A percentile compares a stretch with the other conserved stretches of the same genome.
These are phyloP conservation scores for Sporisorium exsertum DNA, from an alignment of 1,284 basidiomycete species.

Conservation along the genomic window DNA sequence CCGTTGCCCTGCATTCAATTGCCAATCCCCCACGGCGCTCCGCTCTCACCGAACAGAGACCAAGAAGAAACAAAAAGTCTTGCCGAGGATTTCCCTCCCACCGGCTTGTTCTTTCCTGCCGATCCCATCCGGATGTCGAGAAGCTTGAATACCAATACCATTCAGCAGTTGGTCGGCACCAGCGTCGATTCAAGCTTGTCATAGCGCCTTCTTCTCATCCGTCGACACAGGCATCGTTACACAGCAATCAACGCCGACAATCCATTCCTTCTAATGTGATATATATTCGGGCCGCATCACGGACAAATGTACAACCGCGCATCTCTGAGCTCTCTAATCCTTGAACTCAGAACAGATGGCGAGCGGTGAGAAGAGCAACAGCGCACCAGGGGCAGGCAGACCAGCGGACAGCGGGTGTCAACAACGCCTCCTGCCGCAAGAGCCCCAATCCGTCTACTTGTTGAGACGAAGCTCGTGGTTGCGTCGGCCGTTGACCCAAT, in stretches of 20 bases:
- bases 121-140: not conserved
- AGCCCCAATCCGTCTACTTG: constrained; percentile 9
- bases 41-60: not conserved
- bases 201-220: not conserved
- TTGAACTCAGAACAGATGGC: not conserved
- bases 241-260: not conserved
- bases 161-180: not conserved
- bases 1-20: not conserved
- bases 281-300: not conserved
- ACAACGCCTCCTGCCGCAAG: not conserved
- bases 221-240: not conserved
- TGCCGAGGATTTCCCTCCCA: constrained; percentile 19
- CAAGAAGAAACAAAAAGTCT: not conserved
- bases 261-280: not conserved
- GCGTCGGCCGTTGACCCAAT: constrained; percentile 72
- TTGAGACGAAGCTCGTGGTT: constrained; percentile 71
- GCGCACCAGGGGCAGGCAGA: not conserved
- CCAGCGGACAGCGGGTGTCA: not conserved
- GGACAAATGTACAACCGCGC: not conserved
- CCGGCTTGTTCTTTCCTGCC: not conserved
- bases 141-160: not conserved
- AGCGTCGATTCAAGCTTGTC: not conserved
- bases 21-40: constrained; percentile 1
- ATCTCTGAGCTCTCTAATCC: not conserved
- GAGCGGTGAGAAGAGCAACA: not conserved